These are phyloP conservation scores for Omphalea diandra DNA, from an alignment of 441 rosid species.

Conservation along the genomic window DNA sequence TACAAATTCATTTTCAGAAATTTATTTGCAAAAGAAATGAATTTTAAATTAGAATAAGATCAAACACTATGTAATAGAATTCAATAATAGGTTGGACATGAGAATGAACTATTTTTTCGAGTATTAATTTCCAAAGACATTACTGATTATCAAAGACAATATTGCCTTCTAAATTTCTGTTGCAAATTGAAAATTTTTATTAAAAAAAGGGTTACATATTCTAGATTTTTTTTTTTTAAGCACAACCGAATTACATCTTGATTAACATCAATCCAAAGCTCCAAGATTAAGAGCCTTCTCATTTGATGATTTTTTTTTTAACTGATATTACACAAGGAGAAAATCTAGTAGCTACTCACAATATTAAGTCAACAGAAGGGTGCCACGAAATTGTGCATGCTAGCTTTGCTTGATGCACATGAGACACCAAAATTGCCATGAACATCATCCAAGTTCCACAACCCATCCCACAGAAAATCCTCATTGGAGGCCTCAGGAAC, in stretches of 20 bases:
- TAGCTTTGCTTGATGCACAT: slow-evolving; percentile 38
- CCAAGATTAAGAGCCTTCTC: slow-evolving; percentile 23
- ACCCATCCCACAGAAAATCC: slow-evolving; percentile 59
- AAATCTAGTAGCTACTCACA: no score
- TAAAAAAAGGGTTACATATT: slow-evolving; percentile 12
- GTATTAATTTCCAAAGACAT: no score
- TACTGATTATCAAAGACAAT: no score
- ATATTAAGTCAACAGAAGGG: slow-evolving; percentile 39
- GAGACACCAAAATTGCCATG: slow-evolving; percentile 38
- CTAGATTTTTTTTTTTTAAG: slow-evolving; percentile 13
- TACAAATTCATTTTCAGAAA: no score
- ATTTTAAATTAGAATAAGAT: no score
- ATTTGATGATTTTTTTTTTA: slow-evolving; percentile 13
- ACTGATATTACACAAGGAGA: no score
- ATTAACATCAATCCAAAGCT: slow-evolving; percentile 30
- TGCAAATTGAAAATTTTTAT: slow-evolving; percentile 30
- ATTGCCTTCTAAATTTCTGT: neutral
- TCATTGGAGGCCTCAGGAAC: slow-evolving; percentile 38
- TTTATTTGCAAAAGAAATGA: no score
- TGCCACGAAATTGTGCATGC: slow-evolving; percentile 39
- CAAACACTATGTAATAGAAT: no score
- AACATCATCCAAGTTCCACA: slow-evolving; percentile 67
- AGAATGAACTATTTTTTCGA: no score
- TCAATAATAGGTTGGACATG: no score
- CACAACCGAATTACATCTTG: slow-evolving; percentile 24